These are phyloP conservation scores for Myxozyma neotropica DNA, from an alignment of 805 yeast genomes.

Conservation along the genomic window DNA sequence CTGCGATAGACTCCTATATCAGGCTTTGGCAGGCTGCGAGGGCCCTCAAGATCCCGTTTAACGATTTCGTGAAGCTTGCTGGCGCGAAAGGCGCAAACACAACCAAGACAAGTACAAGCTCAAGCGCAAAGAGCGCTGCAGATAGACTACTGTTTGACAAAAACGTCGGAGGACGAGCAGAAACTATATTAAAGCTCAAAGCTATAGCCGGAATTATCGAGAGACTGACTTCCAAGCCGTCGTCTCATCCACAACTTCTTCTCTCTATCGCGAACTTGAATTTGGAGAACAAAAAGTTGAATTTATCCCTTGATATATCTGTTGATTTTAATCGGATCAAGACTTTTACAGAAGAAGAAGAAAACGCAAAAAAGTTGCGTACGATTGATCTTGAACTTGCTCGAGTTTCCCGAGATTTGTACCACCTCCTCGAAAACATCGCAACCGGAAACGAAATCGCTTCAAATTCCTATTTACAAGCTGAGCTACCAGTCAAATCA, in stretches of 20 bases:
- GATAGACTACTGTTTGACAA: background rate
- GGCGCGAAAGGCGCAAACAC: background rate
- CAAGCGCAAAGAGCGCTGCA: background rate
- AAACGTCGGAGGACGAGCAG: background rate
- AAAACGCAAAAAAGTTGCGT: no score
- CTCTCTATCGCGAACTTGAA: background rate
- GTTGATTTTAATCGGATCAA: constrained; percentile 1
- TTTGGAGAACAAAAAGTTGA: background rate
- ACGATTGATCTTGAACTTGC: background rate
- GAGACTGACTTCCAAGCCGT: background rate
- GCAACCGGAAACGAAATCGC: constrained; percentile 52
- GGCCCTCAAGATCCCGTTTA: background rate
- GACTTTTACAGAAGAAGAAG: no score
- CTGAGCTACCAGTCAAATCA: no score
- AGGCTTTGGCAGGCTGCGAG: constrained; percentile 5
- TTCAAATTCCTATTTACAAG: background rate
- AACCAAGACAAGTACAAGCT: background rate
- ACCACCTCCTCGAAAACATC: constrained; percentile 55
- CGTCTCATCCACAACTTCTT: background rate
- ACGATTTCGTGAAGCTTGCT: background rate
- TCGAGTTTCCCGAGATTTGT: background rate
- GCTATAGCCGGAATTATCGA: background rate
- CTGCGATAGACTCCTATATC: constrained; percentile 4
- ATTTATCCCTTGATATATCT: background rate
- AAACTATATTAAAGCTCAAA: background rate